A percentile compares a stretch with the other conserved stretches of the same genome.
Evolutionary conservation across 2,329 filamentous ascomycete genomes (phyloP).

Genomic region (Xylariaceae sp.): DNA sequence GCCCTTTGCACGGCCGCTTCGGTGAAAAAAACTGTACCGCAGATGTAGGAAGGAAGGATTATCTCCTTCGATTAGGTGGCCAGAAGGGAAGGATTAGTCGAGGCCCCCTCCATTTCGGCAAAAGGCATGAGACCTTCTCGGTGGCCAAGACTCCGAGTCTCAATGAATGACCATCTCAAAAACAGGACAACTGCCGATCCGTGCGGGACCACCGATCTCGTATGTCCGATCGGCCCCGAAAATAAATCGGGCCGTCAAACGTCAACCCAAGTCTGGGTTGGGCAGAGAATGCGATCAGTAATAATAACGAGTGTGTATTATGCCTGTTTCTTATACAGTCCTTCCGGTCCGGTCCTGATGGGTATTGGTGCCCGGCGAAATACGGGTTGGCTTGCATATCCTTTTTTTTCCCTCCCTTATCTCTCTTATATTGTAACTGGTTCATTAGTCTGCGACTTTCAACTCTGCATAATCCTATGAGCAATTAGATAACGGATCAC

Average conservation of each 20-base stretch:
- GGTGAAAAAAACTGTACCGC: constrained; percentile 12
- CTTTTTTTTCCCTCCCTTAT: no score
- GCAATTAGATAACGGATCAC: no score
- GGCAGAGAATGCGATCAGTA: no score
- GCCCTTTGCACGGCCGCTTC: constrained; percentile 14
- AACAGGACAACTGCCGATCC: constrained; percentile 15
- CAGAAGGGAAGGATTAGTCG: background rate
- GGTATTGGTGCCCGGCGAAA: no score
- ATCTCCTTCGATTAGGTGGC: background rate
- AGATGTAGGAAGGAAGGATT: background rate
- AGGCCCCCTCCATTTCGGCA: background rate
- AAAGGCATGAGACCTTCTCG: constrained; percentile 3
- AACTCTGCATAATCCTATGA: no score
- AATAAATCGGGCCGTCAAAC: background rate
- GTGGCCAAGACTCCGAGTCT: constrained; percentile 25
- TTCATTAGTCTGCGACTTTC: no score
- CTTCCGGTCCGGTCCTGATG: no score
- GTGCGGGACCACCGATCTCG: constrained; percentile 23
- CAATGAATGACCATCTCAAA: background rate
- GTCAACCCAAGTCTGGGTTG: no score
- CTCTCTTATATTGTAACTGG: no score
- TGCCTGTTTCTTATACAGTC: no score
- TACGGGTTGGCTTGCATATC: no score
- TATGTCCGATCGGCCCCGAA: constrained; percentile 25
- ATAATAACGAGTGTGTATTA: no score